Base-by-base conservation (phyloP, 495 filamentous ascomycete species). In the Xylaria bambusicola region DNA sequence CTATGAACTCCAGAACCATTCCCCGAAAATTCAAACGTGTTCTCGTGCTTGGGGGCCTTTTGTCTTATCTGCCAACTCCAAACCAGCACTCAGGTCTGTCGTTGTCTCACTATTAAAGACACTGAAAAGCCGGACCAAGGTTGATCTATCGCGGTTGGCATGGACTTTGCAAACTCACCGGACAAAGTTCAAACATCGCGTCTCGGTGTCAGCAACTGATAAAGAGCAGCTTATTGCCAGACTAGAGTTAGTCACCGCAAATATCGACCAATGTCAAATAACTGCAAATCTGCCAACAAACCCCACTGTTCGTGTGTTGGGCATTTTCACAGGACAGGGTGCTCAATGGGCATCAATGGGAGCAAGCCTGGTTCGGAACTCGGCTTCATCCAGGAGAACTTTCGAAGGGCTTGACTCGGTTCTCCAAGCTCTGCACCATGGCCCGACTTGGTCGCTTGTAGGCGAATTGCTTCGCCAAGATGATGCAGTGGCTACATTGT, bases 341-440 rank as follows among this genome's bases (percentile, higher is more conserved):
- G 85, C 86, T 0, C 87, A 89, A 62, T 89, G 85, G 82, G 71
- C 81, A 6, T 67, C 66, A 3, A 88, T 89, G 85, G 83, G 79
- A 13, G 70, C 67, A 7, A 74, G 74, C 23, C 58, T 85, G 15
- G 58, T 79, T 7, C 41, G 21, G 7, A 51, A 67, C 17, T 52
- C 57, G 3, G 41, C 36, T 10, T 56, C 50, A 33, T 38, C 41
- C 15, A 42, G 35, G 7, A 18, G 46, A 23, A 44, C 57, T 17
- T 41, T 46, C 17, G 10, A 20, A 9, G 7, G 6, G 18, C 46
- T 58, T n/a, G 48, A 58, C n/a, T 44, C 40, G n/a, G 23, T 50
- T 45, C 44, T 70, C 4, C 50, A 56, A 6, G 35, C 33, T 15
- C 33, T 56, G 12, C 44, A 60, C 4, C 41, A 20, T 36, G 23